Base-by-base conservation (phyloP, 2,329 filamentous ascomycete species). In the Sporothrix variecibatus region DNA sequence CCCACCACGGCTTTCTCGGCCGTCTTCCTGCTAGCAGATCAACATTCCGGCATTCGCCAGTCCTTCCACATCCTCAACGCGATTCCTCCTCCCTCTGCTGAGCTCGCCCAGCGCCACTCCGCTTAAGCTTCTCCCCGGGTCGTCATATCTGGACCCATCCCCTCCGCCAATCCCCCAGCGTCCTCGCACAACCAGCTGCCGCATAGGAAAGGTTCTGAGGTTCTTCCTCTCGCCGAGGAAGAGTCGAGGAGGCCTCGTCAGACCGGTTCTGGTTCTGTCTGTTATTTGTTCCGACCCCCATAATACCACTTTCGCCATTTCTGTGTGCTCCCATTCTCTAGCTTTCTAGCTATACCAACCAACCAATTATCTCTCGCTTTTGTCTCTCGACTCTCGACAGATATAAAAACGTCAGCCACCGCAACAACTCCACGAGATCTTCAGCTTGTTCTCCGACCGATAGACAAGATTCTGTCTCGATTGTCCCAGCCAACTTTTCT, bases 151-250 rank as follows among this genome's bases (percentile, higher is more conserved):
- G 83, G 84, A 87, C 83, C 82, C 82, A 71, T 79, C 82, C 83
- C 80, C 82, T 82, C 81, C 82, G 86, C 82, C 82, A 83, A 78
- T 83, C 80, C 83, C 86, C 82, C 84, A 83, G 88, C 87, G 84
- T 88, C 86, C 82, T 85, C 88, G 83, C 85, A 88, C 85, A 85
- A 87, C 89, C 93, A 97, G 94, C 95, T 98, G 96, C 96, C 96
- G 96, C 95, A 99, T 99, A 98, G 94, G 93, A 97, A 93, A 91
- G 90, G 90, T 92, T 92, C 90, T 90, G 89, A 91, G 93, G 93
- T 95, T 97, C 95, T 98, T 98, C 95, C 95, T 97, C 95, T 96
- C 87, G 87, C 87, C 85, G 95, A 95, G 96, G 96, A 95, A 97
- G 96, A 96, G 94, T 97, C 94, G 93, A 94, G 93, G 92, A 95